Conservation (phyloP, 2,329 filamentous ascomycete species). For the Ramichloridium luteum region DNA sequence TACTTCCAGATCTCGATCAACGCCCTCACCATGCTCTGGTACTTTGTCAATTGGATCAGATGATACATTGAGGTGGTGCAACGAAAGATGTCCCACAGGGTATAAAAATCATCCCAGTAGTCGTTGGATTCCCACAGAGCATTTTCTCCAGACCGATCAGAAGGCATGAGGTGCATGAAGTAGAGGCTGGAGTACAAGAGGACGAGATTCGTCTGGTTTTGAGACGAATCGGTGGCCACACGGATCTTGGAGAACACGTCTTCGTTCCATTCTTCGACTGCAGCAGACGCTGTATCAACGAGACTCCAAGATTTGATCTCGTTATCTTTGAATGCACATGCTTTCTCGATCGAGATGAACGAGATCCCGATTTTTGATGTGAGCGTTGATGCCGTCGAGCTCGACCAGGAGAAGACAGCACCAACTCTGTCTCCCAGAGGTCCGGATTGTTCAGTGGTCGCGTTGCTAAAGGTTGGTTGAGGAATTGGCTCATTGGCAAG, state of each 20-base stretch:
- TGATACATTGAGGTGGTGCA: conserved; percentile 55
- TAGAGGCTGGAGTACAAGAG: conserved; percentile 58
- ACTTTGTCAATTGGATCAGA: conserved; percentile 48
- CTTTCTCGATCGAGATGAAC: conserved; percentile 50
- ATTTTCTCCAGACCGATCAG: conserved; percentile 60
- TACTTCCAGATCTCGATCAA: conserved; percentile 52
- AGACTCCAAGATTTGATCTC: conserved; percentile 39
- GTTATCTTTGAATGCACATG: conserved; percentile 45
- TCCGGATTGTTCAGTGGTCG: conserved; percentile 15
- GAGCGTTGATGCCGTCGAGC: conserved; percentile 25
- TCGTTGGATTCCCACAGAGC: conserved; percentile 51
- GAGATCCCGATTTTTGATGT: conserved; percentile 52
- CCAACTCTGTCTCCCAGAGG: conserved; percentile 36
- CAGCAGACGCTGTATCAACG: conserved; percentile 18
- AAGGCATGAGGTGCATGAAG: conserved; percentile 56
- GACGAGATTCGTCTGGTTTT: conserved; percentile 42
- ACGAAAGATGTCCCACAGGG: conserved; percentile 54
- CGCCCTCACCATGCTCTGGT: conserved; percentile 54
- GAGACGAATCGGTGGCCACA: conserved; percentile 41
- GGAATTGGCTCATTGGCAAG: conserved; percentile 15
- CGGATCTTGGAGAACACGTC: conserved; percentile 50
- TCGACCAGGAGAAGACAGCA: conserved; percentile 38
- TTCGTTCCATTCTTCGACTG: conserved; percentile 47
- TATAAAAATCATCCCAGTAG: conserved; percentile 61
- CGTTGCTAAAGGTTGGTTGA: conserved; percentile 29